Percentiles rank a stretch among this genome's conserved stretches.
phyloP scores from a whole-genome alignment of 495 filamentous ascomycete genomes.

The Penicillium paxilli region DNA sequence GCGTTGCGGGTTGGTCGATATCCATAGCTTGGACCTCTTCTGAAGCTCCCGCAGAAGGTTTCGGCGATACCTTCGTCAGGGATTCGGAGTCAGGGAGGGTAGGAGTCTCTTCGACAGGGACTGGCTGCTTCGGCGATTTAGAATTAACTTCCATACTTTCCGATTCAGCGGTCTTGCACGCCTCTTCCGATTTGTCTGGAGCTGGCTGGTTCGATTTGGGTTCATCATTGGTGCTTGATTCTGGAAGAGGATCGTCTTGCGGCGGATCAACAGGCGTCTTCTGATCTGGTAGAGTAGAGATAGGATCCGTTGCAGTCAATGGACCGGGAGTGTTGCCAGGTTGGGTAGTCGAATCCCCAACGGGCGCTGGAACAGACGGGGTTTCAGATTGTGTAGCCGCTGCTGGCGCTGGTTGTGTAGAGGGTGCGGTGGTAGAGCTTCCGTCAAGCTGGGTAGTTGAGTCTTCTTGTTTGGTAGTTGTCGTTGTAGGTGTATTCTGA shows the following conservation, averaged over 20 bases:
- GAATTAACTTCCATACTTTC: background rate
- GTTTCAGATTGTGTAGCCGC: background rate
- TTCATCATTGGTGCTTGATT: background rate
- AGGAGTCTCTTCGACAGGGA: constrained; percentile 15
- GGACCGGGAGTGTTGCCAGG: background rate
- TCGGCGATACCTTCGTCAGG: background rate
- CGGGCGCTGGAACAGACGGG: background rate
- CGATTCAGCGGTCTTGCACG: background rate
- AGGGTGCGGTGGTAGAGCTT: background rate
- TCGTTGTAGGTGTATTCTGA: constrained; percentile 9
- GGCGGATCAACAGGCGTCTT: no score
- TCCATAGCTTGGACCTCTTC: constrained; percentile 10
- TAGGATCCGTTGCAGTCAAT: background rate
- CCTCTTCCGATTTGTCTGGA: background rate
- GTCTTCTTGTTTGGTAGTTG: background rate
- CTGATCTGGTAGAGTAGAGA: background rate
- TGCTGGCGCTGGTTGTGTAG: background rate
- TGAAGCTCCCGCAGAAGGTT: background rate
- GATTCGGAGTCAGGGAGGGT: background rate
- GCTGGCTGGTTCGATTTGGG: background rate
- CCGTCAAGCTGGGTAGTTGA: background rate
- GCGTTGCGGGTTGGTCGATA: constrained; percentile 6
- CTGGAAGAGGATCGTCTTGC: background rate
- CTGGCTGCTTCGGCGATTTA: background rate
- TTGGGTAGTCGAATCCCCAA: background rate